Percentiles rank a stretch among this genome's conserved stretches.
Conservation (phyloP, 345 rosid genomes). For the Hibiscus trionum region DNA sequence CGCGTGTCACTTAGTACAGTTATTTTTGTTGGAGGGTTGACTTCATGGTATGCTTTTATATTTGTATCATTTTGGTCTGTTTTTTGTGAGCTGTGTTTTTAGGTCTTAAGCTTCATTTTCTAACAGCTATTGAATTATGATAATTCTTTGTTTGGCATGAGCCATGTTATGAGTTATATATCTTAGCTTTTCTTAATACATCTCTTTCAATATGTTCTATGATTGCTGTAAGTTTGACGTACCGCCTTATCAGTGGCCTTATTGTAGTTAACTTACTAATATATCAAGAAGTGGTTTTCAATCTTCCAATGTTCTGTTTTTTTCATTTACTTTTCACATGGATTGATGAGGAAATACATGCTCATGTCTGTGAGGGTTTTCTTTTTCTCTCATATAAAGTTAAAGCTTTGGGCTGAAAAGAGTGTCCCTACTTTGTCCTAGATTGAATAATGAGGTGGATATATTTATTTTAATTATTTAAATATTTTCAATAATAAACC, state of each 20-base stretch:
- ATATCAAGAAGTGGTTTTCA: not conserved
- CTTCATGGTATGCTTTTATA: constrained; percentile 47
- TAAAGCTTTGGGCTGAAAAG: not conserved
- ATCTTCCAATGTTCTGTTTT: not conserved
- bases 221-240: not conserved
- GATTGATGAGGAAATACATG: not conserved
- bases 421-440: not conserved
- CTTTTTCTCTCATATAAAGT: not conserved
- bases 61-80: not conserved
- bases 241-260: constrained; percentile 3
- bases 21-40: constrained; percentile 74
- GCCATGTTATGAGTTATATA: not conserved
- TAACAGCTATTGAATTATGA: not conserved
- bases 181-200: not conserved
- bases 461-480: not conserved
- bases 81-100: not conserved
- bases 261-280: not conserved
- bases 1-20: constrained; percentile 95
- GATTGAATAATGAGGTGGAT: not conserved
- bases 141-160: not conserved
- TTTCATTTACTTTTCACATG: not conserved
- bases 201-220: not conserved
- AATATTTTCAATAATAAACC: not conserved
- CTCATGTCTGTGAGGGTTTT: not conserved
- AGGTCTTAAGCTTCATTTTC: not conserved